Base-by-base conservation (phyloP, 1,284 basidiomycete species). In the Megacollybia platyphylla region DNA sequence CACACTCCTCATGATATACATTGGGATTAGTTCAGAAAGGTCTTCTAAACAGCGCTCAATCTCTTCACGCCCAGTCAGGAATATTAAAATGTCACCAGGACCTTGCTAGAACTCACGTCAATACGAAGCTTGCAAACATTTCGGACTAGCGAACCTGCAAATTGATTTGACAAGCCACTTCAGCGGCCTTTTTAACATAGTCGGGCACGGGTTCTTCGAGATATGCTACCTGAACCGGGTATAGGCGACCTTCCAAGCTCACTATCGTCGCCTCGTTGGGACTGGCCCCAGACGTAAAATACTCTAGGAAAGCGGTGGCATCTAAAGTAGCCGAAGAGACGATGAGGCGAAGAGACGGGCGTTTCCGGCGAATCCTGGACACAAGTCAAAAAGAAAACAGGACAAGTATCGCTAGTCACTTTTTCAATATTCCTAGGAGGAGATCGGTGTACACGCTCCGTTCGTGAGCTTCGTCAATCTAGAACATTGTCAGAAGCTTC, bases 401-500 rank as follows among this genome's bases (percentile, higher is more conserved):
- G 30, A 18, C 38, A 34, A 20, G 17, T 17, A 9, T 54, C 65
- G 29, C 31, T 34, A 15, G 31, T 34, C 43, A 87, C 91, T 87
- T 93, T 69, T 96, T 96, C 34, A 97, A 62, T 17, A 97, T 67
- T 0, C 96, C 94, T 3, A 99, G 71, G 4, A 99, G 65, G 43
- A 98, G 67, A 58, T 99, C 96, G 0, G 94, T 97, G 52, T 96
- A 89, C 15, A 97, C 70, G 46, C 89, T 92, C 18, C 94, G 71
- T 58, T 99, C 96, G 62, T 99, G 94, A 1, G 91, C 94, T 66
- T 98, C 96, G 54, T 99, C 96, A 41, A 93, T 80, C 89, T 93
- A 39, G 40, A 46, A 47, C 48, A 48, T 30, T 17, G 26, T 49
- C 40, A 43, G 7, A 34, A 18, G 49, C 18, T 42, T 42, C 34